Evolutionary conservation across 257 asterid species (phyloP).

Genomic region (Mitragyna speciosa): DNA sequence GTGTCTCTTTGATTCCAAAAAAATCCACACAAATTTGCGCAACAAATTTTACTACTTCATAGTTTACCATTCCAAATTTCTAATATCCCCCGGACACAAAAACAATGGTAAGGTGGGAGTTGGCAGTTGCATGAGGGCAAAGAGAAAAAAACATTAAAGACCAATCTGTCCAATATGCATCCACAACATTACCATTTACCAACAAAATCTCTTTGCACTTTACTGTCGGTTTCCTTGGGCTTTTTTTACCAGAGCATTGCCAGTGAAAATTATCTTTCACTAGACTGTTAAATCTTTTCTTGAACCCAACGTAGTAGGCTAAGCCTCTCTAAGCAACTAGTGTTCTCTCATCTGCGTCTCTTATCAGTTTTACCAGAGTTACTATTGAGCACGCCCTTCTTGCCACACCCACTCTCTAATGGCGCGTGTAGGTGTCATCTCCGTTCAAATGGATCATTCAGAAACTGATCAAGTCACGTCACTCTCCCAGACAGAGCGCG

Average conservation of each 20-base stretch:
- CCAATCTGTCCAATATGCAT: too few relatives aligned
- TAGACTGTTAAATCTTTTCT: background rate
- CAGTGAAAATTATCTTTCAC: background rate
- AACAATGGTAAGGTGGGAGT: background rate
- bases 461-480: background rate
- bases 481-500: background rate
- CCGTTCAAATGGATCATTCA: background rate
- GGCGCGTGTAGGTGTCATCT: background rate
- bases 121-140: background rate
- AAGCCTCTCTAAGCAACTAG: background rate
- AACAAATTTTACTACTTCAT: background rate
- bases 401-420: background rate
- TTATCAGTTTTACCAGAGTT: background rate
- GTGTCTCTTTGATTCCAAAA: background rate
- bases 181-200: background rate
- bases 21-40: background rate
- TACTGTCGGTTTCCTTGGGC: background rate
- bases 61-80: background rate
- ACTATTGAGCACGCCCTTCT: background rate
- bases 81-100: background rate
- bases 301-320: too few relatives aligned
- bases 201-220: background rate
- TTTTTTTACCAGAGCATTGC: too few relatives aligned
- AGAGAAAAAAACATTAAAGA: background rate
- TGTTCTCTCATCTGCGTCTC: background rate